phyloP scores from a whole-genome alignment of 2,329 filamentous ascomycete species.

The Penicillium sp. region DNA sequence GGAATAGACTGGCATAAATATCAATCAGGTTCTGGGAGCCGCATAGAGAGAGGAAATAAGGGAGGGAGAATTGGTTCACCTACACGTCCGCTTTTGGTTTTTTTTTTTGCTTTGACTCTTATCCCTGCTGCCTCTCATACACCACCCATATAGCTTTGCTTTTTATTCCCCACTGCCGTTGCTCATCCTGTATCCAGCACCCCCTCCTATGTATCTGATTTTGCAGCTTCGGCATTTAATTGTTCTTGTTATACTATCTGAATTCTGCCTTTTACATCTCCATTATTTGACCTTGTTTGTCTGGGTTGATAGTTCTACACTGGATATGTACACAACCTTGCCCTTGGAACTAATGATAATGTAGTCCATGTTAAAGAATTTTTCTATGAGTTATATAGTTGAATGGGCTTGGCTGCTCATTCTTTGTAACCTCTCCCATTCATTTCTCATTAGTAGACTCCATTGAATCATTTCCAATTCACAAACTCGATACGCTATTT shows the following conservation, averaged over 20 bases:
- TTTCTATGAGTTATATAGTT: not conserved
- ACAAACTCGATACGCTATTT: not conserved
- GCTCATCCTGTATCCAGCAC: conserved; percentile 2
- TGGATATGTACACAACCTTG: not conserved
- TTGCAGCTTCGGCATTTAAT: not conserved
- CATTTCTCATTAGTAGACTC: not conserved
- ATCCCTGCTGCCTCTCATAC: not conserved
- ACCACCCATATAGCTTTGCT: not conserved
- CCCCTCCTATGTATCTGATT: not conserved
- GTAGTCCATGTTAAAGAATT: not conserved
- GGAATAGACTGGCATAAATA: not conserved
- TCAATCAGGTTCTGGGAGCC: conserved; percentile 1
- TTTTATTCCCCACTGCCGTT: conserved; percentile 5
- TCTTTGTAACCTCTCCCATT: not conserved
- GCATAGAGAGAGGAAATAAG: conserved; percentile 6
- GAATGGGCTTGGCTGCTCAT: not conserved
- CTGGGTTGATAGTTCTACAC: not conserved
- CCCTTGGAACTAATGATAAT: not conserved
- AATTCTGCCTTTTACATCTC: not conserved
- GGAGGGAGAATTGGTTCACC: not conserved
- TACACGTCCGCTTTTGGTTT: not conserved
- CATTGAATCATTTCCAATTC: not conserved
- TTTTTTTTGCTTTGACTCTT: not conserved
- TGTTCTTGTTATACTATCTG: not conserved
- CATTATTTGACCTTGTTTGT: not conserved